Evolutionary conservation across 202 grass and related monocot genomes (phyloP), one percentile per base, ranked within the genome.

Genomic region (Setaria italica): DNA sequence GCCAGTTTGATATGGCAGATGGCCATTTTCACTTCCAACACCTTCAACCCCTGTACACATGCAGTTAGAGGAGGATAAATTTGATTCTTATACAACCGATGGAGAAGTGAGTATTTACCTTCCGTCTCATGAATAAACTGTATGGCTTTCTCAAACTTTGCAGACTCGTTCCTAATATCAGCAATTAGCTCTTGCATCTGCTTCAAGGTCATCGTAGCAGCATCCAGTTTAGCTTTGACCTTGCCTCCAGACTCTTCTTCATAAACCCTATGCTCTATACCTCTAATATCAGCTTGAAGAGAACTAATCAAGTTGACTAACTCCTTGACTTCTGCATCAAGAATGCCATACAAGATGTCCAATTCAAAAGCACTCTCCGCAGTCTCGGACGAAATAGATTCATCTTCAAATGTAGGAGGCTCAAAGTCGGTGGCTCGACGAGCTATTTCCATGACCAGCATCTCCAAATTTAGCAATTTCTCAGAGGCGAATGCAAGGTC

Each of bases 391-490:
- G 81, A 82, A 42, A 90, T 30, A 67, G 85, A 87, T 35, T 85
- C 85, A 53, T 75, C 70, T 47, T 93, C 91, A 25, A 85, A 80
- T 19, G 33, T 70, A 57, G 72, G 46, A 53, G 89, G 85, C 70
- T 94, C 93, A 72, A 95, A 72, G 62, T 90, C 88, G 63, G 69
- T 87, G 54, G 86, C 88, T 72, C 67, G 90, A 15, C 74, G 80
- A 54, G 88, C 87, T 74, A 95, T 87, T 85, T 95, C 89, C 95
- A 98, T 92, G 72, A 92, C 73, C 62, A 95, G 21, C 85, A 98
- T 95, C 80, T 98, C 93, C 72, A 98, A 68, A 82, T 95, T 98
- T 37, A 98, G 66, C 3, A 95, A 79, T 57, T 98, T 98, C 53
- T 95, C 93, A 0, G 93, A 95, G 62, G 86, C 92, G 85, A 94